Conservation (phyloP, 2,329 filamentous ascomycete species). For the Calonectria hawksworthii region DNA sequence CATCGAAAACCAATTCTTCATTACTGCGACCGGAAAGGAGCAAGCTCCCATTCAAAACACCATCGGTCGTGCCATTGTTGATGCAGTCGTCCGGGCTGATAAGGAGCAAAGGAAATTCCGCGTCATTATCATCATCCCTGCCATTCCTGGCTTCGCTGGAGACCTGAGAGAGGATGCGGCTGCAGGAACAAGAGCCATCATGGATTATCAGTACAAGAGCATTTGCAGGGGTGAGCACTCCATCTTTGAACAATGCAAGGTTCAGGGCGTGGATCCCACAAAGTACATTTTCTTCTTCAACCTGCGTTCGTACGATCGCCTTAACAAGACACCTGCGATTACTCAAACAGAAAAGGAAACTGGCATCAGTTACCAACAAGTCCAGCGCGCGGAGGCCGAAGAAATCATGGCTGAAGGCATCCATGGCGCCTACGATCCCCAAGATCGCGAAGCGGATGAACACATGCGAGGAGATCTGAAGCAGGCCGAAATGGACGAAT, state of each 20-base stretch:
- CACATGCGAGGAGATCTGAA: slow-evolving; percentile 62
- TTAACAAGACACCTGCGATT: slow-evolving; percentile 85
- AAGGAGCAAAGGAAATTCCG: slow-evolving; percentile 90
- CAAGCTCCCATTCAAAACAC: slow-evolving; percentile 89
- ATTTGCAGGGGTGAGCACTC: slow-evolving; percentile 93
- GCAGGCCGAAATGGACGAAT: slow-evolving; percentile 53
- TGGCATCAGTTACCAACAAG: slow-evolving; percentile 86
- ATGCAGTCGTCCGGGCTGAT: slow-evolving; percentile 85
- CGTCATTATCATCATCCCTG: slow-evolving; percentile 90
- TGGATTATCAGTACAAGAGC: slow-evolving; percentile 99
- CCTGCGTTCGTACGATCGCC: slow-evolving; percentile 89
- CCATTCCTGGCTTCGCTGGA: slow-evolving; percentile 93
- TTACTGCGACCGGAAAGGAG: slow-evolving; percentile 91
- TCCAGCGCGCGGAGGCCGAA: slow-evolving; percentile 89
- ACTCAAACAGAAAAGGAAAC: slow-evolving; percentile 83
- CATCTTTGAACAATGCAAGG: slow-evolving; percentile 83
- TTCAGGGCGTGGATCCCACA: slow-evolving; percentile 80
- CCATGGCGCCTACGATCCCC: slow-evolving; percentile 66
- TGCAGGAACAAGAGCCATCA: slow-evolving; percentile 90
- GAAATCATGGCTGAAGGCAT: slow-evolving; percentile 86
- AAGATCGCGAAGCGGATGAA: slow-evolving; percentile 60
- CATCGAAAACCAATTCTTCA: slow-evolving; percentile 99
- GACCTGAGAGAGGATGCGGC: slow-evolving; percentile 89
- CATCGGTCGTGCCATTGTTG: slow-evolving; percentile 90
- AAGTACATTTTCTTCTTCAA: slow-evolving; percentile 96